A percentile compares a stretch with the other conserved stretches of the same genome.
Conservation (phyloP, 129 eudicot genomes). For the Flaveria ramosissima region DNA sequence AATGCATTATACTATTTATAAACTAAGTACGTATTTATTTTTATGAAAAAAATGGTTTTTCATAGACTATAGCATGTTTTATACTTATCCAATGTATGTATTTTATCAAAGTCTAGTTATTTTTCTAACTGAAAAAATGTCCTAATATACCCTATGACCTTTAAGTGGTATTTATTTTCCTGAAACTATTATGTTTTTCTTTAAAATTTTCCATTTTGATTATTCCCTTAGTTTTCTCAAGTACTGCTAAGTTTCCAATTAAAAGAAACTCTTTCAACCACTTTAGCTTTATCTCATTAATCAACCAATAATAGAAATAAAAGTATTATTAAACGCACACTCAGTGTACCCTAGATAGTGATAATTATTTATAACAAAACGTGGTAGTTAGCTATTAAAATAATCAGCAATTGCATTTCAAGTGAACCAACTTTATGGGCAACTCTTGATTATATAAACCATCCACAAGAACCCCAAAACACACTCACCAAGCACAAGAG, state of each 20-base stretch:
- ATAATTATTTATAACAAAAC: neutral
- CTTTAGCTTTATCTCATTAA: neutral
- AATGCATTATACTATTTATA: too few species aligned
- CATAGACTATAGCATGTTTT: neutral
- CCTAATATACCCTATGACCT: neutral
- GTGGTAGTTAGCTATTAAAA: slow-evolving; percentile 10
- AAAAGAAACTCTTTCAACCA: neutral
- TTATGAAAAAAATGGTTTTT: too few species aligned
- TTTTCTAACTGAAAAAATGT: neutral
- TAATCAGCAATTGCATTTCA: neutral
- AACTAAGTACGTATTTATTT: too few species aligned
- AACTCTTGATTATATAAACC: neutral
- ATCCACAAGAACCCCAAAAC: neutral
- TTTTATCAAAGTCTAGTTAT: neutral
- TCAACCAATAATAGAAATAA: neutral
- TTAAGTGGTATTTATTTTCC: neutral
- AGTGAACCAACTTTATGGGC: neutral
- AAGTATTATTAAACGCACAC: neutral
- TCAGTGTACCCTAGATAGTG: neutral
- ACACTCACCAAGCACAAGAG: neutral
- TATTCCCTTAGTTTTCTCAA: too few species aligned
- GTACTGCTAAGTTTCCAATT: neutral
- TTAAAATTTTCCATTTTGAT: too few species aligned
- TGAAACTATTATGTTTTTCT: neutral
- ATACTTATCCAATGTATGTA: neutral